Evolutionary conservation across 164 flowering plant genomes (phyloP).

Genomic region (Saururus chinensis): DNA sequence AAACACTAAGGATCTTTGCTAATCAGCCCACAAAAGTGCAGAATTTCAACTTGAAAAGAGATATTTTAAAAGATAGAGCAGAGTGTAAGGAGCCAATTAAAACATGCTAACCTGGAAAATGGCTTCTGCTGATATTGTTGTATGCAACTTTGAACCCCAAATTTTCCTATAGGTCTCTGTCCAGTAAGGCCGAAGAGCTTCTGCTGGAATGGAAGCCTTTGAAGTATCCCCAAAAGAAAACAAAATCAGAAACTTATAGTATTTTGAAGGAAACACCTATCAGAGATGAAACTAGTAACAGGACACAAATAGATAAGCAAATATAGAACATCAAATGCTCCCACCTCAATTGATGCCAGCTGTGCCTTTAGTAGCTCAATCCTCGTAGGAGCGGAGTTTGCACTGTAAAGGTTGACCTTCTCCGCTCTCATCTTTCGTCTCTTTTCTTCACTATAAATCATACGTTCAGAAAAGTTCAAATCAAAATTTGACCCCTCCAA

Average conservation of each 20-base stretch:
- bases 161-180: slow-evolving; percentile 39
- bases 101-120: slow-evolving; percentile 50
- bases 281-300: background rate
- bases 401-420: slow-evolving; percentile 2
- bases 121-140: slow-evolving; percentile 45
- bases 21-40: background rate
- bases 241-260: too few relatives aligned
- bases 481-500: slow-evolving; percentile 12
- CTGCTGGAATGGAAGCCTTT: slow-evolving; percentile 62
- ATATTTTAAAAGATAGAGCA: background rate
- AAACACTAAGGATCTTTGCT: background rate
- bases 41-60: too few relatives aligned
- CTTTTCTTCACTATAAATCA: slow-evolving; percentile 30
- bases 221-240: background rate
- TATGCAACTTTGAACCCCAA: slow-evolving; percentile 55
- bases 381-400: slow-evolving; percentile 36
- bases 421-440: slow-evolving; percentile 10
- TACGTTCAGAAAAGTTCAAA: slow-evolving; percentile 37
- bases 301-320: background rate
- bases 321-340: slow-evolving; percentile 3
- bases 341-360: slow-evolving; percentile 63
- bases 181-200: slow-evolving; percentile 65
- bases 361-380: slow-evolving; percentile 48
- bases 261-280: background rate
- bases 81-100: background rate